A percentile compares a stretch with the other conserved stretches of the same genome.
Evolutionary conservation across 1,284 basidiomycete genomes (phyloP).

Genomic region (Pseudozyma thailandica): DNA sequence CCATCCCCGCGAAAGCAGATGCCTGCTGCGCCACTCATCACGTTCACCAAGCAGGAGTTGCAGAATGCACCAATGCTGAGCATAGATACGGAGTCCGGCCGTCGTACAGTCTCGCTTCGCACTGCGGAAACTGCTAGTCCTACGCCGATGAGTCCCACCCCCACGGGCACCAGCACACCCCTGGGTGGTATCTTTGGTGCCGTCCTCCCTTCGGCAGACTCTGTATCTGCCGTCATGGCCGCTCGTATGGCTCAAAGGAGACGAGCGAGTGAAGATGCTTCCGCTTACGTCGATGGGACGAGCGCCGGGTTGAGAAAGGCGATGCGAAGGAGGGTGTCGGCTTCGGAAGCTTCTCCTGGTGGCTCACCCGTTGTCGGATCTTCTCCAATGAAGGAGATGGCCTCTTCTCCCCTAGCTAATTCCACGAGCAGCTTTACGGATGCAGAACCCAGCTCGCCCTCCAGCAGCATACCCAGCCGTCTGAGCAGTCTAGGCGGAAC

Average conservation of each 20-base stretch:
- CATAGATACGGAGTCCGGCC: conserved; percentile 26
- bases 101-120: conserved; percentile 2
- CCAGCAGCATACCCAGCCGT: conserved; percentile 26
- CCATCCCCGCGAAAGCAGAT: conserved; percentile 7
- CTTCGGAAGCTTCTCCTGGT: conserved; percentile 11
- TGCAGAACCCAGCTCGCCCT: neutral
- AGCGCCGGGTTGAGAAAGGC: conserved; percentile 1
- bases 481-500: conserved; percentile 33
- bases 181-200: conserved; percentile 30
- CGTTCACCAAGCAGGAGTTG: conserved; percentile 36
- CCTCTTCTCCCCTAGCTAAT: neutral
- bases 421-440: neutral
- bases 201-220: conserved; percentile 11
- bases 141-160: conserved; percentile 1
- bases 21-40: conserved; percentile 35
- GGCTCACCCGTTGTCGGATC: neutral
- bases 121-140: conserved; percentile 2
- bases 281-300: neutral
- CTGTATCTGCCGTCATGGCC: conserved; percentile 14
- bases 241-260: conserved; percentile 28
- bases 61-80: conserved; percentile 8
- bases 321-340: conserved; percentile 17
- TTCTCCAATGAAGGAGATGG: neutral
- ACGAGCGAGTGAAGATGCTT: conserved; percentile 25
- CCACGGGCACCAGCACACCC: conserved; percentile 3